Conservation (phyloP, 768 basidiomycete species). For the Auriscalpium orientale region DNA sequence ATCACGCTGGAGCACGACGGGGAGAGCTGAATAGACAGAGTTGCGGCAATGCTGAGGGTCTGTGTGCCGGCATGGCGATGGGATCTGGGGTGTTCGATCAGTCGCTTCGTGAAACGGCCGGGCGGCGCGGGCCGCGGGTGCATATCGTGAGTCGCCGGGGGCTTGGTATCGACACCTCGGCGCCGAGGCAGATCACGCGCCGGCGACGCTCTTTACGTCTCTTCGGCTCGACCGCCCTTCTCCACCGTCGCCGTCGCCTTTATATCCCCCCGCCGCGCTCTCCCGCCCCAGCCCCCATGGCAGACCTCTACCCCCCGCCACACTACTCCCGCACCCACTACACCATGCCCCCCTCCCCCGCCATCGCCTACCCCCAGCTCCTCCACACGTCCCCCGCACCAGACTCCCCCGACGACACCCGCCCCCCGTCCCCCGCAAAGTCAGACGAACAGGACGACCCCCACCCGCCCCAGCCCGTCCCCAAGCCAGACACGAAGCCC, state of each 20-base stretch:
- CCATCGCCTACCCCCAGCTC: conserved; percentile 12
- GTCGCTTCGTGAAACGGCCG: conserved; percentile 22
- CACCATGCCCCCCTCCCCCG: conserved; percentile 6
- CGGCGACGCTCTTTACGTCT: conserved; percentile 14
- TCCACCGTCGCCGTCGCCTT: conserved; percentile 28
- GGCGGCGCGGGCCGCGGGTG: conserved; percentile 21
- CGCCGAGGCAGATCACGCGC: conserved; percentile 30
- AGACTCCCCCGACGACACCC: conserved; percentile 12
- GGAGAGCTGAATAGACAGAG: conserved; percentile 29
- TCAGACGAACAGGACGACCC: conserved; percentile 4
- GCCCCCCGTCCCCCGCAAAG: conserved; percentile 13
- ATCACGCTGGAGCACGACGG: conserved; percentile 86
- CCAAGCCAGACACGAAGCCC: conserved; percentile 16
- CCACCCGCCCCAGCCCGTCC: conserved; percentile 1
- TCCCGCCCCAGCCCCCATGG: conserved; percentile 27
- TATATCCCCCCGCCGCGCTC: conserved; percentile 8
- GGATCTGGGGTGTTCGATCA: conserved; percentile 12
- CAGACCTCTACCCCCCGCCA: conserved; percentile 17
- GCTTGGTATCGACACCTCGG: conserved; percentile 27
- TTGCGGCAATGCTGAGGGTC: background rate
- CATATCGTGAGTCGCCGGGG: conserved; percentile 25
- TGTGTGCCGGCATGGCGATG: conserved; percentile 13
- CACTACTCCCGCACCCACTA: conserved; percentile 9
- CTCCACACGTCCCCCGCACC: conserved; percentile 8
- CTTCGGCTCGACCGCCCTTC: conserved; percentile 25